phyloP scores from a whole-genome alignment of 768 basidiomycete species.

The Mycena olivaceomarginata region DNA sequence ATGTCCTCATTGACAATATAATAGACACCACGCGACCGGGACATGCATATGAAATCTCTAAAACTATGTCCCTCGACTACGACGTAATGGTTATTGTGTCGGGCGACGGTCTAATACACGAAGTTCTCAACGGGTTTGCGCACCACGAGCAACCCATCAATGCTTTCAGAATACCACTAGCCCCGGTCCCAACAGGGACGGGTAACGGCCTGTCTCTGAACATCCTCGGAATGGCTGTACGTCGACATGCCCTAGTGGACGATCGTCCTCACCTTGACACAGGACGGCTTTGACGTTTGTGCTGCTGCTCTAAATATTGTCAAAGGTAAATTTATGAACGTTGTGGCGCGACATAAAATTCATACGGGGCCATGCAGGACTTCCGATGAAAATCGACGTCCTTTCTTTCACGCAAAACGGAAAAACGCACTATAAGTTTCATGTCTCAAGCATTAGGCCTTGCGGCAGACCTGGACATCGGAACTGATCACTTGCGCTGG shows the following conservation, averaged over 20 bases:
- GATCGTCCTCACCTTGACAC: constrained; percentile 16
- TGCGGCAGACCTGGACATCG: constrained; percentile 90
- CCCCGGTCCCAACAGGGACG: constrained; percentile 89
- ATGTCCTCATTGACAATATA: constrained; percentile 1
- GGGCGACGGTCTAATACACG: constrained; percentile 91
- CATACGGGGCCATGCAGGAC: constrained; percentile 64
- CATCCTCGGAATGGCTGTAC: constrained; percentile 80
- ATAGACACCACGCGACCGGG: constrained; percentile 79
- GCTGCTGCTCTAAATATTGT: constrained; percentile 86
- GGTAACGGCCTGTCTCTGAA: constrained; percentile 88
- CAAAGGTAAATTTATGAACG: constrained; percentile 73
- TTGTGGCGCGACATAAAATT: constrained; percentile 5
- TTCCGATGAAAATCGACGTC: constrained; percentile 84
- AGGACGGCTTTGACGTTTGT: constrained; percentile 84
- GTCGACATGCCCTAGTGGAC: constrained; percentile 34
- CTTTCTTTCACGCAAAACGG: constrained; percentile 85
- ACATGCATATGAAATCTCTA: constrained; percentile 82
- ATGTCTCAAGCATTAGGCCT: constrained; percentile 90
- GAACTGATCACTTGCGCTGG: constrained; percentile 90
- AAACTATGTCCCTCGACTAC: constrained; percentile 72
- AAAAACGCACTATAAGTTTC: constrained; percentile 82
- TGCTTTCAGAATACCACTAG: constrained; percentile 82
- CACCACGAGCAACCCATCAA: constrained; percentile 74
- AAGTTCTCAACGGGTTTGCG: constrained; percentile 90
- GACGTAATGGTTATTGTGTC: constrained; percentile 87